Evolutionary conservation across 2,329 filamentous ascomycete species (phyloP), one percentile per base, ranked within the genome.

Genomic region (Leptodontidium sp.): DNA sequence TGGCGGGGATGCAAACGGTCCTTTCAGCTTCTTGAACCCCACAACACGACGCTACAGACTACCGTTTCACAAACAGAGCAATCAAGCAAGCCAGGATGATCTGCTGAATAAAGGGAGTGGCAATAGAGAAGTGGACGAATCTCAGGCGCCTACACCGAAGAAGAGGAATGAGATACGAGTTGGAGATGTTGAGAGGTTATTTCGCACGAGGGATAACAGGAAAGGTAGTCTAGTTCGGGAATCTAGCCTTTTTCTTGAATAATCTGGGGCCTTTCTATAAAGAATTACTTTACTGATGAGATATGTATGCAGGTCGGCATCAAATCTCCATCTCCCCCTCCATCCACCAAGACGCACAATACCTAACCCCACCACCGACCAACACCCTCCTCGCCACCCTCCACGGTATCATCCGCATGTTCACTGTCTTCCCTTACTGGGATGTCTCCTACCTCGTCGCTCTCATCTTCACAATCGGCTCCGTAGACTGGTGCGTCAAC

Each of bases 391-490:
- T 58, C 61, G 61, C 57, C 68, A 77, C 70, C 12, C 57, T 78
- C 9, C 61, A 66, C 2, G 82, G 79, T 2, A 79, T 88, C 45
- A 70, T 77, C 63, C 80, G 81, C 21, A 88, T 87, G 84, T 76
- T 82, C 66, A 85, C 81, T 7, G 77, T 76, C 58, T 87, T 79
- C 64, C 86, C 86, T 0, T 78, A 85, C 61, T 88, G 85, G 84
- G 86, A 89, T 70, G 79, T 89, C 12, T 87, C 85, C 0, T 88
- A 84, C 71, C 80, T 86, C 5, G 84, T 88, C 8, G 86, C 86
- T 1, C 75, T 80, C 5, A 78, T 84, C 8, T 89, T 88, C 77
- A 87, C 86, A 0, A 68, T 84, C 4, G 86, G 86, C 2, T 87
- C 84, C 0, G 74, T 83, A 0, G 79, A 88, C 35, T 88, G 86